Evolutionary conservation across 495 filamentous ascomycete species (phyloP).

Genomic region (Pyrenopolyporus hunteri): DNA sequence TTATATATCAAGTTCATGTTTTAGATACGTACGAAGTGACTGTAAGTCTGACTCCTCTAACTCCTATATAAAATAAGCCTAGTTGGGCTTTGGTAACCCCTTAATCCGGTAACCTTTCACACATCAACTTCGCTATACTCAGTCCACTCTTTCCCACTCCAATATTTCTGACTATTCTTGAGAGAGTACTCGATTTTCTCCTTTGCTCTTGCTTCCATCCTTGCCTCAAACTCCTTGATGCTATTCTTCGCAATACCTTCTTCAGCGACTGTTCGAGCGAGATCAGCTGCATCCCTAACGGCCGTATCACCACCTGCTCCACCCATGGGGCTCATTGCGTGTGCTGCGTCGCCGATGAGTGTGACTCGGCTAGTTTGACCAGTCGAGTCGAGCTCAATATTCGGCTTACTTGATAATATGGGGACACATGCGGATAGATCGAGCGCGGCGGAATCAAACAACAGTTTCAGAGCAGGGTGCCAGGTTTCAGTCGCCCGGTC

Average conservation of each 20-base stretch:
- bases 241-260: conserved; percentile 22
- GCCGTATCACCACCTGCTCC: conserved; percentile 41
- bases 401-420: conserved; percentile 48
- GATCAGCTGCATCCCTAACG: conserved; percentile 37
- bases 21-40: too few species aligned
- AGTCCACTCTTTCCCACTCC: conserved; percentile 38
- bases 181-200: conserved; percentile 40
- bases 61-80: not conserved
- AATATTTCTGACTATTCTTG: conserved; percentile 37
- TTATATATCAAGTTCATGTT: too few species aligned
- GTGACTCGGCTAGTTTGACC: conserved; percentile 31
- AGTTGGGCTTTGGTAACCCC: too few species aligned
- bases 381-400: conserved; percentile 36
- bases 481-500: conserved; percentile 31
- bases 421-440: conserved; percentile 43
- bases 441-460: conserved; percentile 47
- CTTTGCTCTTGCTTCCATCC: conserved; percentile 38
- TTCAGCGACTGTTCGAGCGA: conserved; percentile 34
- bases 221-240: conserved; percentile 35
- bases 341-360: conserved; percentile 39
- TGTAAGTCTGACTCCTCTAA: not conserved
- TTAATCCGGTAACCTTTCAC: too few species aligned
- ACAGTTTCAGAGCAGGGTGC: conserved; percentile 42
- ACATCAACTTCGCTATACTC: conserved; percentile 32
- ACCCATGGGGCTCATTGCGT: conserved; percentile 40